Percentiles rank a stretch among this genome's conserved stretches.
phyloP scores from a whole-genome alignment of 1,139 yeast genomes.

The Arxiozyma slooffiae region DNA sequence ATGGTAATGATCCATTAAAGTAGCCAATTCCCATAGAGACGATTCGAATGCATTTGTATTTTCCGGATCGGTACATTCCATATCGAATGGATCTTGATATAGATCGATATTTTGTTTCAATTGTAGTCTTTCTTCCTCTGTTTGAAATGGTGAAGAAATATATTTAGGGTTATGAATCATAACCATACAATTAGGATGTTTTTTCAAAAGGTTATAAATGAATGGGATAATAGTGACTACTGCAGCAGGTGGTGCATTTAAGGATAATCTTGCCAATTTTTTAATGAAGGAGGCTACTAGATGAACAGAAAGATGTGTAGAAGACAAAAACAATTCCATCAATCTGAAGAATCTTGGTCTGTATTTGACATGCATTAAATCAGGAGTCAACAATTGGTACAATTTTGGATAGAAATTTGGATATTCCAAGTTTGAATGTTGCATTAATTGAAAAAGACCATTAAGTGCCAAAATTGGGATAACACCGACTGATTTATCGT shows the following conservation, averaged over 20 bases:
- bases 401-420: conserved; percentile 82
- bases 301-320: conserved; percentile 78
- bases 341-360: conserved; percentile 82
- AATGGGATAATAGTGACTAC: conserved; percentile 84
- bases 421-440: conserved; percentile 73
- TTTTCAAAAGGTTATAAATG: conserved; percentile 74
- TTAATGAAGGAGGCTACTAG: conserved; percentile 86
- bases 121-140: conserved; percentile 25
- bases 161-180: conserved; percentile 50
- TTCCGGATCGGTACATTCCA: conserved; percentile 59
- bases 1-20: conserved; percentile 80
- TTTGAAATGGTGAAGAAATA: conserved; percentile 23
- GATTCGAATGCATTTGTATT: conserved; percentile 71
- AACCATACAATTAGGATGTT: conserved; percentile 90
- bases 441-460: conserved; percentile 81
- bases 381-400: conserved; percentile 68
- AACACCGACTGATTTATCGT: conserved; percentile 38
- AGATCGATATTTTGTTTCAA: conserved; percentile 22
- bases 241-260: conserved; percentile 85
- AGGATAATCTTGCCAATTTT: conserved; percentile 60
- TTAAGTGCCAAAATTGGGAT: conserved; percentile 76
- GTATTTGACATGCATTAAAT: conserved; percentile 65
- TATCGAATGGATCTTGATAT: conserved; percentile 60
- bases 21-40: conserved; percentile 85
- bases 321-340: conserved; percentile 73